Conservation (phyloP, 129 eudicot species). For the Heracleum sosnowskyi region DNA sequence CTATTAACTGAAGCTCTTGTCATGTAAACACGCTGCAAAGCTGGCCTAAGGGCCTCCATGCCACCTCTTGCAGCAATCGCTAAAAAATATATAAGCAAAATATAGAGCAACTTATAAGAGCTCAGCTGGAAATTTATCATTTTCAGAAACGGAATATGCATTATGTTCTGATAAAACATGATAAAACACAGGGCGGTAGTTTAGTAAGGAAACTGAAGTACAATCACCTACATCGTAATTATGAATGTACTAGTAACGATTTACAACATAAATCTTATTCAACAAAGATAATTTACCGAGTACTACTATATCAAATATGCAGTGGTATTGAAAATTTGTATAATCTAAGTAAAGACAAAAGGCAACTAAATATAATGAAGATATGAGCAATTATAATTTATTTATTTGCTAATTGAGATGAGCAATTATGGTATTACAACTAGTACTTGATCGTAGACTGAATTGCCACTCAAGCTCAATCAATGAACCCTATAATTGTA, state of each 20-base stretch:
- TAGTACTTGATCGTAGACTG: not conserved
- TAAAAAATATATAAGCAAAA: conserved; percentile 13
- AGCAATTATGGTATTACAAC: not conserved
- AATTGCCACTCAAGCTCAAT: not conserved
- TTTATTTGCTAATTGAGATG: not conserved
- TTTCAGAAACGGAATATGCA: not conserved
- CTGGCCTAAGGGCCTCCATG: conserved; percentile 88
- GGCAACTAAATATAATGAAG: not conserved
- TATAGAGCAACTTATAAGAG: too few relatives aligned
- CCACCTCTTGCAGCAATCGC: conserved; percentile 90
- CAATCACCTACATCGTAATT: not conserved
- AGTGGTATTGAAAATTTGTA: not conserved
- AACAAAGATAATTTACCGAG: not conserved
- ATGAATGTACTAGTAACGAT: not conserved
- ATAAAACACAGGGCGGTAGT: not conserved
- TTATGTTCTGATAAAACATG: not conserved
- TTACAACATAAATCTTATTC: not conserved
- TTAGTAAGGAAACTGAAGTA: not conserved
- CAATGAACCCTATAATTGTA: not conserved
- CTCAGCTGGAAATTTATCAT: not conserved
- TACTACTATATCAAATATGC: not conserved
- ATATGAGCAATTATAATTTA: not conserved
- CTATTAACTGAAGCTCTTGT: conserved; percentile 61
- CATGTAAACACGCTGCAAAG: conserved; percentile 23
- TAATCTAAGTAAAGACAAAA: not conserved